Evolutionary conservation across 2,329 filamentous ascomycete genomes (phyloP).

Genomic region (Fusarium sp.): DNA sequence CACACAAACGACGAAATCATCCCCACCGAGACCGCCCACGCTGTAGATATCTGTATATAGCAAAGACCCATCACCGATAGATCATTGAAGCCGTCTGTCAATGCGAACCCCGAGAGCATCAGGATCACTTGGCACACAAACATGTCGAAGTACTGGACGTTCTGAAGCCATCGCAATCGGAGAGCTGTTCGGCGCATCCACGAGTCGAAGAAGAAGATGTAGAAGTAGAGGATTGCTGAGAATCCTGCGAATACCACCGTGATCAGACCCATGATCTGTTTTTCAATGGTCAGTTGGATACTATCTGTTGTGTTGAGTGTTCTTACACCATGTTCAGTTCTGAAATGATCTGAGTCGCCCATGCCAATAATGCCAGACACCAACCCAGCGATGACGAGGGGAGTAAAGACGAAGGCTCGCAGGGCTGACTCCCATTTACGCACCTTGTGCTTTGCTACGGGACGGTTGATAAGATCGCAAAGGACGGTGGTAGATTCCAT

Average conservation of each 20-base stretch:
- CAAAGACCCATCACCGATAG: constrained; percentile 5
- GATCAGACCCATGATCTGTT: not conserved
- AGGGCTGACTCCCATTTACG: constrained; percentile 23
- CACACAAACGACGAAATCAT: constrained; percentile 27
- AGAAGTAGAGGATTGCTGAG: constrained; percentile 8
- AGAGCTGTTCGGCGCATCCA: not conserved
- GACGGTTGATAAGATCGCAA: constrained; percentile 28
- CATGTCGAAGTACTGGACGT: constrained; percentile 22
- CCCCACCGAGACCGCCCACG: constrained; percentile 9
- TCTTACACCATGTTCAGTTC: constrained; percentile 18
- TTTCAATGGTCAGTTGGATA: rapidly evolving
- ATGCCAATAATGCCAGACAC: constrained; percentile 13
- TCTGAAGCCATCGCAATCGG: constrained; percentile 4
- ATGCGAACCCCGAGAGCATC: constrained; percentile 17
- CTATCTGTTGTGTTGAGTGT: rapidly evolving
- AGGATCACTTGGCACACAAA: constrained; percentile 25
- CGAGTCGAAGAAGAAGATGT: constrained; percentile 9
- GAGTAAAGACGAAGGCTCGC: not conserved
- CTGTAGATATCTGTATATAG: constrained; percentile 22
- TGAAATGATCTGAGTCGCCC: constrained; percentile 20
- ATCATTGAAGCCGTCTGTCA: constrained; percentile 15
- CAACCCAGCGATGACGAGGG: constrained; percentile 7
- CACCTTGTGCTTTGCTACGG: constrained; percentile 10
- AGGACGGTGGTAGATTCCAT: constrained; percentile 18
- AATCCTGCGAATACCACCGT: constrained; percentile 15